phyloP scores from a whole-genome alignment of 129 eudicot species.

The Tagetes erecta region DNA sequence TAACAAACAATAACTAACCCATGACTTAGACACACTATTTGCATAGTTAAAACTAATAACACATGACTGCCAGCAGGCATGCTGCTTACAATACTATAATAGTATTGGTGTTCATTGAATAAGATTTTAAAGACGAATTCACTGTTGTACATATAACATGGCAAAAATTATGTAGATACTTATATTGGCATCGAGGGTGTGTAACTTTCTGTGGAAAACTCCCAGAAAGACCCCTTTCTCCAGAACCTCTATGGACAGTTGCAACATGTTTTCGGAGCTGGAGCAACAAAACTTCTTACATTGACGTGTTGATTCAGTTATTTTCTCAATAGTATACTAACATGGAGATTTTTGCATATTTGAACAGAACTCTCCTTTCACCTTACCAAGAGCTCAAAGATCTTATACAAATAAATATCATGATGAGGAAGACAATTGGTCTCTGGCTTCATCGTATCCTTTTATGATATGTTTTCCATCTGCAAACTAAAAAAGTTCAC shows the following conservation, averaged over 20 bases:
- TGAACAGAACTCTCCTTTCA: constrained; percentile 39
- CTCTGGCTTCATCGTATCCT: constrained; percentile 99
- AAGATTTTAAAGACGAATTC: not conserved
- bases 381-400: constrained; percentile 45
- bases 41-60: too few species aligned
- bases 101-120: not conserved
- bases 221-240: not conserved
- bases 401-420: constrained; percentile 39
- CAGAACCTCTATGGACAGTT: not conserved
- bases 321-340: constrained; percentile 28
- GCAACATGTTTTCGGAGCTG: constrained; percentile 9
- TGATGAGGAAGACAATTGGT: constrained; percentile 88
- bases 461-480: not conserved
- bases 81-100: not conserved
- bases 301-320: constrained; percentile 5
- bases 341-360: constrained; percentile 13
- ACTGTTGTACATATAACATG: constrained; percentile 2
- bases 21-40: too few species aligned
- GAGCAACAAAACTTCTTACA: not conserved
- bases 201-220: not conserved
- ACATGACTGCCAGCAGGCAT: not conserved
- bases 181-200: not conserved
- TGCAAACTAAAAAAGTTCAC: not conserved
- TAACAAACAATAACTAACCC: too few species aligned
- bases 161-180: not conserved